Percentiles rank a stretch among this genome's conserved stretches.
phyloP scores from a whole-genome alignment of 805 yeast genomes.

The Candida xiaguanensis region DNA sequence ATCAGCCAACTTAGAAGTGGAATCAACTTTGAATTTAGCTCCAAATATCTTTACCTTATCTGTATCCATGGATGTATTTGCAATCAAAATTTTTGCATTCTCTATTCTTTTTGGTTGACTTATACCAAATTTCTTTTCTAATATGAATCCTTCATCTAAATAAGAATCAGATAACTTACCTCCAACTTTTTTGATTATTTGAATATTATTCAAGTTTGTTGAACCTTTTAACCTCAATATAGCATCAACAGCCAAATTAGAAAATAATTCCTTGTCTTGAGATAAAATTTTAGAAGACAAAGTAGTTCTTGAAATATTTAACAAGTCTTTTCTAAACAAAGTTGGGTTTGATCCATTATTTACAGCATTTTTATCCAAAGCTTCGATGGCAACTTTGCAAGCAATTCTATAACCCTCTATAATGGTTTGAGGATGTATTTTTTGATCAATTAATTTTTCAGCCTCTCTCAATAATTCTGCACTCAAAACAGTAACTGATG shows the following conservation, averaged over 20 bases:
- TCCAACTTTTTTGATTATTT: slow-evolving; percentile 89
- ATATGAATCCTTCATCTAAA: slow-evolving; percentile 92
- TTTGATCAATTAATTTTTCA: slow-evolving; percentile 84
- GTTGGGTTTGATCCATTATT: slow-evolving; percentile 61
- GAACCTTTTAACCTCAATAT: slow-evolving; percentile 82
- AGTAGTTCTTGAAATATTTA: slow-evolving; percentile 89
- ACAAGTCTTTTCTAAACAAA: slow-evolving; percentile 68
- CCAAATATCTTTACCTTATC: slow-evolving; percentile 97
- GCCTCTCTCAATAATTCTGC: slow-evolving; percentile 94
- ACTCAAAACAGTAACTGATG: slow-evolving; percentile 86
- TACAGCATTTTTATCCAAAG: slow-evolving; percentile 74
- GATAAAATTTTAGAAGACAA: slow-evolving; percentile 87
- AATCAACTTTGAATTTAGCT: slow-evolving; percentile 94
- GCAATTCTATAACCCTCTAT: slow-evolving; percentile 95
- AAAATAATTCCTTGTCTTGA: slow-evolving; percentile 90
- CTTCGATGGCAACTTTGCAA: slow-evolving; percentile 72
- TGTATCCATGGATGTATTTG: slow-evolving; percentile 95
- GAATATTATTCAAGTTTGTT: slow-evolving; percentile 87
- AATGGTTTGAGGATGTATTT: slow-evolving; percentile 96
- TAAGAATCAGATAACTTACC: slow-evolving; percentile 90
- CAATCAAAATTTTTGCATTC: slow-evolving; percentile 84
- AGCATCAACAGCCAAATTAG: slow-evolving; percentile 91
- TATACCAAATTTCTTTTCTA: slow-evolving; percentile 89
- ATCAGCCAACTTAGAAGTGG: slow-evolving; percentile 90
- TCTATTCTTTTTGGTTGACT: slow-evolving; percentile 84